These are phyloP conservation scores for Peziza echinospora DNA, from an alignment of 495 filamentous ascomycete species.

Conservation along the genomic window DNA sequence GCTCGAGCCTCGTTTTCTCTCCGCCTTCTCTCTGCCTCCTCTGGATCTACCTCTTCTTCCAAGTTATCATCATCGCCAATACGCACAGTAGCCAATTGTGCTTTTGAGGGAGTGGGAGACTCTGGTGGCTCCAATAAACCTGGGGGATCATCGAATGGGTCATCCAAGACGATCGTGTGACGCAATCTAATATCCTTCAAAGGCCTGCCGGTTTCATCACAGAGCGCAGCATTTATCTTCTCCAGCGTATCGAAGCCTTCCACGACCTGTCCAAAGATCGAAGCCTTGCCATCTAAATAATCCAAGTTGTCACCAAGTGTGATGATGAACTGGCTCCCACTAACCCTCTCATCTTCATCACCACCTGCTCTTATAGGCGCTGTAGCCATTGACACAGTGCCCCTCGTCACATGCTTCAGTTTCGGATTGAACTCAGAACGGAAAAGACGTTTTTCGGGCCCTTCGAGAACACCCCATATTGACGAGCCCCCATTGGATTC, in stretches of 20 bases:
- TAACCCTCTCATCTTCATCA: conserved; percentile 60
- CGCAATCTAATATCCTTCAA: conserved; percentile 82
- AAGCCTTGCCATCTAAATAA: conserved; percentile 70
- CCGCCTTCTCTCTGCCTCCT: conserved; percentile 53
- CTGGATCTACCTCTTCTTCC: conserved; percentile 51
- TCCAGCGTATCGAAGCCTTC: conserved; percentile 84
- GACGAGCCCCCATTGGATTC: conserved; percentile 78
- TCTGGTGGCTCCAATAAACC: conserved; percentile 52
- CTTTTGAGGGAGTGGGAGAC: conserved; percentile 63
- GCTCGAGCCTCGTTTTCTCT: conserved; percentile 83
- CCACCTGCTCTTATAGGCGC: conserved; percentile 25
- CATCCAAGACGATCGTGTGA: conserved; percentile 74
- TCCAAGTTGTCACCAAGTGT: conserved; percentile 74
- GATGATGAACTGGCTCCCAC: conserved; percentile 75
- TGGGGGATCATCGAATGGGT: conserved; percentile 61
- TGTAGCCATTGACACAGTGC: conserved; percentile 89
- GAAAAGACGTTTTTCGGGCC: conserved; percentile 54
- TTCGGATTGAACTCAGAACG: conserved; percentile 62
- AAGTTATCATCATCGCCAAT: conserved; percentile 70
- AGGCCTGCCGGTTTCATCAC: conserved; percentile 63
- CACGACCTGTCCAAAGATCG: conserved; percentile 85
- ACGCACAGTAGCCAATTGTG: conserved; percentile 72
- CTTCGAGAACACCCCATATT: conserved; percentile 70
- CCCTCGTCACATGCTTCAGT: conserved; percentile 63
- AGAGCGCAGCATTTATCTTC: conserved; percentile 76